phyloP scores from a whole-genome alignment of 176 grass and related monocot genomes.

The Luzula sylvatica region DNA sequence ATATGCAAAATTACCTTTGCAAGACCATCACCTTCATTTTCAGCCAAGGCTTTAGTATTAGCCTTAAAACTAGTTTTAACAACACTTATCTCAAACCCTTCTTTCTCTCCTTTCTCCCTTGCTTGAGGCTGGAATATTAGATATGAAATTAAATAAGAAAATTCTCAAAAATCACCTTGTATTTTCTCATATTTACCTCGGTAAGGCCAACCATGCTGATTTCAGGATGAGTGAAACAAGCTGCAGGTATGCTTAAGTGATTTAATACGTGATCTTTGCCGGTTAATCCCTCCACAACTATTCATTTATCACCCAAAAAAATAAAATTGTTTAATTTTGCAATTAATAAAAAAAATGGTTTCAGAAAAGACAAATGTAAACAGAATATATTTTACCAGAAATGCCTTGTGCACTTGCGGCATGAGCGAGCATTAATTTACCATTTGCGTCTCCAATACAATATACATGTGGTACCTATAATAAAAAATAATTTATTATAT shows the following conservation, averaged over 20 bases:
- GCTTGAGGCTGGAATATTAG: conserved; percentile 73
- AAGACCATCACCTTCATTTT: conserved; percentile 96
- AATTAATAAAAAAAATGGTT: background rate
- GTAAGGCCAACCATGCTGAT: conserved; percentile 98
- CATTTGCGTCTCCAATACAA: conserved; percentile 97
- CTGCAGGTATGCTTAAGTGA: conserved; percentile 88
- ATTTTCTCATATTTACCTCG: conserved; percentile 38
- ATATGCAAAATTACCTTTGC: conserved; percentile 46
- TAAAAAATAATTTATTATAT: too few relatives aligned
- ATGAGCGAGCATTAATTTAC: conserved; percentile 98
- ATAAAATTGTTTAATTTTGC: background rate
- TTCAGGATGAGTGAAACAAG: conserved; percentile 97
- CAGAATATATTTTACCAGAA: conserved; percentile 35
- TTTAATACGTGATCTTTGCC: conserved; percentile 79
- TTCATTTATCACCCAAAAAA: conserved; percentile 19
- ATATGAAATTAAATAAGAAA: background rate
- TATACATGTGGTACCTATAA: conserved; percentile 80
- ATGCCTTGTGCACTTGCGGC: conserved; percentile 99
- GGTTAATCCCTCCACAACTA: conserved; percentile 76
- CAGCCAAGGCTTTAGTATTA: conserved; percentile 94
- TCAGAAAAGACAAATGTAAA: conserved; percentile 9
- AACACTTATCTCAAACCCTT: conserved; percentile 67
- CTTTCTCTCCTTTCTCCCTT: conserved; percentile 79
- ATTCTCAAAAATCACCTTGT: too few relatives aligned
- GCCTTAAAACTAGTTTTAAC: conserved; percentile 98